phyloP scores from a whole-genome alignment of 148 eudicot species.

The Dianthus caryophyllus region DNA sequence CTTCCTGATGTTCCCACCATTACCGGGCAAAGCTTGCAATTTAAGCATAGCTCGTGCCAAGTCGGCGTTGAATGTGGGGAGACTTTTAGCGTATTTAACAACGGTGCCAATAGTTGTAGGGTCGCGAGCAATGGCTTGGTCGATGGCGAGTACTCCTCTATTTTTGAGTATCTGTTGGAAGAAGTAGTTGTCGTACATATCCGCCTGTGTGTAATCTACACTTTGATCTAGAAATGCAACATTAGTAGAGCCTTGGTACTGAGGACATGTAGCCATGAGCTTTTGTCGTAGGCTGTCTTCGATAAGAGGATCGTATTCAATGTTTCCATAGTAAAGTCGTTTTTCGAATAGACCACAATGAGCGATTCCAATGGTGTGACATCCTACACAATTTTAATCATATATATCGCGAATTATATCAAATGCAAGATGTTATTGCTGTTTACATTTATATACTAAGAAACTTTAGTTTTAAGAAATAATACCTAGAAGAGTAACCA shows the following conservation, averaged over 20 bases:
- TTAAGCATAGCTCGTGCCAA: neutral
- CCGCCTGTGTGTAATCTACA: neutral
- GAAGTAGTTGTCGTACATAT: neutral
- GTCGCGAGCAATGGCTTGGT: conserved; percentile 1
- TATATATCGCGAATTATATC: neutral
- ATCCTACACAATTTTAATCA: neutral
- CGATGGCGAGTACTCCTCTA: conserved; percentile 8
- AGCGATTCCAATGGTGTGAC: conserved; percentile 5
- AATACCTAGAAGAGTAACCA: conserved; percentile 10
- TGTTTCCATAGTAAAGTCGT: neutral
- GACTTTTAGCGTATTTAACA: neutral
- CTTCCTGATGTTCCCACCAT: conserved; percentile 5
- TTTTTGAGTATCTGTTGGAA: neutral
- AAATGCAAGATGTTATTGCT: too few relatives aligned
- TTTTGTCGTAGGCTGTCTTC: neutral
- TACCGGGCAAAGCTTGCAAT: conserved; percentile 2
- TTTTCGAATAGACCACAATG: neutral
- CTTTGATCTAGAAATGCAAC: neutral
- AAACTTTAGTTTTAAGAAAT: too few relatives aligned
- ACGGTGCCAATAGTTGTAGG: neutral
- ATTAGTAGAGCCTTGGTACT: neutral
- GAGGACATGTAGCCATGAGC: neutral
- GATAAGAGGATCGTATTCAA: neutral
- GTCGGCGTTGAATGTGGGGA: neutral
- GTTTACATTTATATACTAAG: too few relatives aligned